Evolutionary conservation across 805 yeast species (phyloP).

Genomic region (Pichia kluyveri): DNA sequence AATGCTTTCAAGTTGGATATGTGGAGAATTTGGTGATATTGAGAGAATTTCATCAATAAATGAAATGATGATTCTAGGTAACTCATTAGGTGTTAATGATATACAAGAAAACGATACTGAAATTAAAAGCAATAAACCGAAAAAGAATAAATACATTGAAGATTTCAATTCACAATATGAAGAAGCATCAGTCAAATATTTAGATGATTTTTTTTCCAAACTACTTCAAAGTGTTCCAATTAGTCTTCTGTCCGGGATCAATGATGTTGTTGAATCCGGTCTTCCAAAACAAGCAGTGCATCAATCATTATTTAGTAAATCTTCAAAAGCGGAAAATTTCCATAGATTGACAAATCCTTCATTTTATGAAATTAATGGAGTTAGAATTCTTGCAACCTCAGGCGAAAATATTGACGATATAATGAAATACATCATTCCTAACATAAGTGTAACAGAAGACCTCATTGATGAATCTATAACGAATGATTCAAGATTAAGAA

Average conservation of each 20-base stretch:
- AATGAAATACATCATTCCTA: constrained; percentile 50
- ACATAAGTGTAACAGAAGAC: constrained; percentile 21
- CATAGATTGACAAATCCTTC: constrained; percentile 60
- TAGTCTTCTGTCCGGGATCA: constrained; percentile 72
- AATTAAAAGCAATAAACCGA: constrained; percentile 4
- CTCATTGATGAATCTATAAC: constrained; percentile 19
- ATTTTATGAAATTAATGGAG: constrained; percentile 52
- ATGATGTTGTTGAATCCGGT: constrained; percentile 78
- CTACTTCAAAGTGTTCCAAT: constrained; percentile 56
- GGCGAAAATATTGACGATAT: constrained; percentile 85
- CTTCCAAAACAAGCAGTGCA: constrained; percentile 92
- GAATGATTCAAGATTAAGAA: constrained; percentile 32
- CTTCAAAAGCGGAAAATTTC: constrained; percentile 28
- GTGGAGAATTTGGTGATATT: constrained; percentile 47
- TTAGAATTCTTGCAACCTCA: constrained; percentile 58
- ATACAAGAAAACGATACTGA: neutral
- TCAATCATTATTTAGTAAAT: constrained; percentile 50
- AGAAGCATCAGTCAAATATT: constrained; percentile 36
- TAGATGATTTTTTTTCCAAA: constrained; percentile 53
- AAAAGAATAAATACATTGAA: constrained; percentile 37
- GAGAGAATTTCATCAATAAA: constrained; percentile 14
- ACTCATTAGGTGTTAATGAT: constrained; percentile 33
- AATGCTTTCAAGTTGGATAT: constrained; percentile 56
- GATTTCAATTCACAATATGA: constrained; percentile 46
- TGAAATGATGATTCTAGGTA: constrained; percentile 49